Evolutionary conservation across 306 rosid genomes (phyloP).

Genomic region (Purshia tridentata): DNA sequence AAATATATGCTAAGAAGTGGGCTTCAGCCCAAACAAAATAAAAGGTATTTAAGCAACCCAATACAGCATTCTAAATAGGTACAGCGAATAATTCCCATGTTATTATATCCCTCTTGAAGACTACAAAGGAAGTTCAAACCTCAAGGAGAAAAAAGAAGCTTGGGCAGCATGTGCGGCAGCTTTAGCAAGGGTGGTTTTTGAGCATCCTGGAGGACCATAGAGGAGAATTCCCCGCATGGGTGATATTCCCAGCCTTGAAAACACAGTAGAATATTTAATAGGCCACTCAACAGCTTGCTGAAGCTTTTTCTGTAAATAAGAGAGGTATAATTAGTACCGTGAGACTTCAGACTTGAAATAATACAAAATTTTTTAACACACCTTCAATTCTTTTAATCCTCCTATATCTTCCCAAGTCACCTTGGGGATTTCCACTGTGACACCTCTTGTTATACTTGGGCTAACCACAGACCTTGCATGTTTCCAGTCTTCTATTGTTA

Average conservation of each 20-base stretch:
- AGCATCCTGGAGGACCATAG: conserved; percentile 97
- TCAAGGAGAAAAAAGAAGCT: conserved; percentile 87
- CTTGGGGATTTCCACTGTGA: conserved; percentile 79
- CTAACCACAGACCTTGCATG: conserved; percentile 62
- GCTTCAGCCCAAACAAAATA: not conserved
- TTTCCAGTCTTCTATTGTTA: conserved; percentile 76
- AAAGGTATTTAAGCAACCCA: not conserved
- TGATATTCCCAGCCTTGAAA: conserved; percentile 79
- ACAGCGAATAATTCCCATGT: not conserved
- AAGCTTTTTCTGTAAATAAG: conserved; percentile 67
- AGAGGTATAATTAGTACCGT: conserved; percentile 14
- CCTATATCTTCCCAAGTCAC: conserved; percentile 95
- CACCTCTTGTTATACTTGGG: conserved; percentile 93
- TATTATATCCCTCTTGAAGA: not conserved
- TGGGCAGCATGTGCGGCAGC: conserved; percentile 94
- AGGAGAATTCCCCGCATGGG: conserved; percentile 90
- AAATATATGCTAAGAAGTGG: not conserved
- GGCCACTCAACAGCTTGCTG: conserved; percentile 96
- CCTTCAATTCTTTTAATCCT: conserved; percentile 84
- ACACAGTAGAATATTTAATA: conserved; percentile 61
- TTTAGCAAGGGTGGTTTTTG: conserved; percentile 94
- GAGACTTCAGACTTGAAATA: conserved; percentile 25
- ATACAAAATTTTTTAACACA: conserved; percentile 36
- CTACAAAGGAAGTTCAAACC: conserved; percentile 43
- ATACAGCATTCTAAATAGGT: not conserved